A percentile compares a stretch with the other conserved stretches of the same genome.
Evolutionary conservation across 2,329 filamentous ascomycete species (phyloP).

Genomic region (Leptodontidium sp.): DNA sequence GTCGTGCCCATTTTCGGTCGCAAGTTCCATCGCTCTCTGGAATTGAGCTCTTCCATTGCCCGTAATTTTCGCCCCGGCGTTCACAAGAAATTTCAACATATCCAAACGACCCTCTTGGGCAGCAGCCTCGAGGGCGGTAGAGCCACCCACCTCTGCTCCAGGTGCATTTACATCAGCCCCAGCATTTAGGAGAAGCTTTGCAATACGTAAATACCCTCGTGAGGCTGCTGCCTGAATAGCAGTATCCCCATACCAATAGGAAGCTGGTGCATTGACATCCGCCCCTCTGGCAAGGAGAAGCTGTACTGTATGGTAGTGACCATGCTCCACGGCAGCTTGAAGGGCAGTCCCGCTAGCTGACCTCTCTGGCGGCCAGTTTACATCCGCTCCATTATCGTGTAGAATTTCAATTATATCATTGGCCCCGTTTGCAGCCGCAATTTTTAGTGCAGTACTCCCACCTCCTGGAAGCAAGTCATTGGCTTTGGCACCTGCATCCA

Average conservation of each 20-base stretch:
- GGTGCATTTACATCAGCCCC: background rate
- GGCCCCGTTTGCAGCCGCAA: no score
- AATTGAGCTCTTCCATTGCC: slow-evolving; percentile 14
- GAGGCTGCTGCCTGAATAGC: slow-evolving; percentile 39
- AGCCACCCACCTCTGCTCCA: background rate
- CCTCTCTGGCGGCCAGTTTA: no score
- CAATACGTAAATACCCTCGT: slow-evolving; percentile 22
- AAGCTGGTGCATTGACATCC: slow-evolving; percentile 39
- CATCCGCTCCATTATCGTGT: no score
- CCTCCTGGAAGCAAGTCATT: no score
- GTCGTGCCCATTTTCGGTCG: slow-evolving; percentile 19
- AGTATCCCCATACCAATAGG: slow-evolving; percentile 23
- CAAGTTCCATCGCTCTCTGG: slow-evolving; percentile 12
- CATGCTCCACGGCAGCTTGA: slow-evolving; percentile 11
- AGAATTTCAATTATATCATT: no score
- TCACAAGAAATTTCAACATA: slow-evolving; percentile 44
- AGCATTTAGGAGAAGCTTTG: slow-evolving; percentile 18
- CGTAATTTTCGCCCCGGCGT: slow-evolving; percentile 33
- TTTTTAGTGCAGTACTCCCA: no score
- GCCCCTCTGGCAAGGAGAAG: slow-evolving; percentile 38
- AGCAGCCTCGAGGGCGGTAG: slow-evolving; percentile 41
- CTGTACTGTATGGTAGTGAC: slow-evolving; percentile 15
- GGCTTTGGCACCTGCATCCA: background rate
- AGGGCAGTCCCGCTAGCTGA: slow-evolving; percentile 1
- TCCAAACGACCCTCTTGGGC: slow-evolving; percentile 46